phyloP scores from a whole-genome alignment of 163 green algal genomes.

The Chloromonas sp. region DNA sequence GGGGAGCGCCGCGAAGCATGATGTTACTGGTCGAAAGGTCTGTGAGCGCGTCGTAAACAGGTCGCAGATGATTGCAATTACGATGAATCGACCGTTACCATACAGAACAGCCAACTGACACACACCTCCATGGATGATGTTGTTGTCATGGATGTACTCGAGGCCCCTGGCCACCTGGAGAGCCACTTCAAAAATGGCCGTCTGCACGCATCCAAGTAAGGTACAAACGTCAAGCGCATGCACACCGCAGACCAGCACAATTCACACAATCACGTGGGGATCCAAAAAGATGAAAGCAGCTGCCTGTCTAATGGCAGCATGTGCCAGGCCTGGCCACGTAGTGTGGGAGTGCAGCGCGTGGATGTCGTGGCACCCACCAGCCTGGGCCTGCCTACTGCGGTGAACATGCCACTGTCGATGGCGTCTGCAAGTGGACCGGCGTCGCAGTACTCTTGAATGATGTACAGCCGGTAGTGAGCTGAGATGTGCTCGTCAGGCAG shows the following conservation, averaged over 20 bases:
- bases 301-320: too few relatives aligned
- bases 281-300: too few relatives aligned
- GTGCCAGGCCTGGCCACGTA: too few relatives aligned
- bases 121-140: slow-evolving; percentile 7
- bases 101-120: too few relatives aligned
- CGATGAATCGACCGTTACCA: too few relatives aligned
- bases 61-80: too few relatives aligned
- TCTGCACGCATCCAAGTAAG: not conserved
- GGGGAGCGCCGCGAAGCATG: slow-evolving; percentile 56
- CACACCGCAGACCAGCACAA: too few relatives aligned
- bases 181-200: slow-evolving; percentile 5
- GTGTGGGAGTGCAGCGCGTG: too few relatives aligned
- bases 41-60: not conserved
- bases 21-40: slow-evolving; percentile 14
- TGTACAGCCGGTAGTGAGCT: slow-evolving; percentile 5
- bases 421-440: slow-evolving; percentile 13
- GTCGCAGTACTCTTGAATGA: slow-evolving; percentile 27
- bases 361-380: too few relatives aligned
- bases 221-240: too few relatives aligned
- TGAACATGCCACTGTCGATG: slow-evolving; percentile 17
- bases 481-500: slow-evolving; percentile 1
- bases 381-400: not conserved
- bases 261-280: too few relatives aligned
- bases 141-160: slow-evolving; percentile 8
- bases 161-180: not conserved